These are phyloP conservation scores for Ophiostoma fasciatum DNA, from an alignment of 2,329 filamentous ascomycete genomes.

Conservation along the genomic window DNA sequence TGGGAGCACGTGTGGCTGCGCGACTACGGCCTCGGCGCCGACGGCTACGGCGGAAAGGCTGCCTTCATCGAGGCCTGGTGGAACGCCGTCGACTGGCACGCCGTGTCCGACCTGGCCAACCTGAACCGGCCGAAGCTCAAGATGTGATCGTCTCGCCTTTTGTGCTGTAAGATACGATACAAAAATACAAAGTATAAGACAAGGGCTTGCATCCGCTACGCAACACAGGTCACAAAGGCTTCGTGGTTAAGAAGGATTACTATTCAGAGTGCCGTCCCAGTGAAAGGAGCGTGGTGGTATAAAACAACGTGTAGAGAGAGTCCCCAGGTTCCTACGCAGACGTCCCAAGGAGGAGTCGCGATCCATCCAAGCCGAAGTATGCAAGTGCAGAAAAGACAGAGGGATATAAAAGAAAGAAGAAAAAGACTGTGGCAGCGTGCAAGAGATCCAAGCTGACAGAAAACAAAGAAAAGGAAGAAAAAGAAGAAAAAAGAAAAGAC, in stretches of 20 bases:
- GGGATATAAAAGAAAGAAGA: not conserved
- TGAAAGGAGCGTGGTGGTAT: conserved; percentile 11
- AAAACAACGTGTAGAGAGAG: no score
- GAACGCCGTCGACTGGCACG: conserved; percentile 72
- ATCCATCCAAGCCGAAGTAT: no score
- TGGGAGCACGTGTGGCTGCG: conserved; percentile 91
- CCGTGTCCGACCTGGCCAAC: conserved; percentile 38
- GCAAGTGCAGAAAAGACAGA: not conserved
- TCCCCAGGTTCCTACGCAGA: no score
- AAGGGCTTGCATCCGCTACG: no score
- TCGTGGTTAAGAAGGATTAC: no score
- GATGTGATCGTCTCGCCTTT: no score
- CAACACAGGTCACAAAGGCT: no score
- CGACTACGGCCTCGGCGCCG: conserved; percentile 51
- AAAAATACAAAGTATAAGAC: no score
- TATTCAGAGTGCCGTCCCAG: not conserved
- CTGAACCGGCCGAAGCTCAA: conserved; percentile 13
- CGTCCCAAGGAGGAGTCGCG: no score
- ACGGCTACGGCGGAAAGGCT: conserved; percentile 56
- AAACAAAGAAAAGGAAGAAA: conserved; percentile 2
- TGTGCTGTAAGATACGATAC: no score
- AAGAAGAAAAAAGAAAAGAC: conserved; percentile 11
- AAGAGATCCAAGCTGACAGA: conserved; percentile 3
- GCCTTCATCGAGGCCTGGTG: conserved; percentile 72
- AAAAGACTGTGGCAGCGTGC: no score